Percentiles rank a stretch among this genome's conserved stretches.
These are phyloP conservation scores for Teratosphaeria zuluensis DNA, from an alignment of 2,329 filamentous ascomycete species.

Conservation along the genomic window DNA sequence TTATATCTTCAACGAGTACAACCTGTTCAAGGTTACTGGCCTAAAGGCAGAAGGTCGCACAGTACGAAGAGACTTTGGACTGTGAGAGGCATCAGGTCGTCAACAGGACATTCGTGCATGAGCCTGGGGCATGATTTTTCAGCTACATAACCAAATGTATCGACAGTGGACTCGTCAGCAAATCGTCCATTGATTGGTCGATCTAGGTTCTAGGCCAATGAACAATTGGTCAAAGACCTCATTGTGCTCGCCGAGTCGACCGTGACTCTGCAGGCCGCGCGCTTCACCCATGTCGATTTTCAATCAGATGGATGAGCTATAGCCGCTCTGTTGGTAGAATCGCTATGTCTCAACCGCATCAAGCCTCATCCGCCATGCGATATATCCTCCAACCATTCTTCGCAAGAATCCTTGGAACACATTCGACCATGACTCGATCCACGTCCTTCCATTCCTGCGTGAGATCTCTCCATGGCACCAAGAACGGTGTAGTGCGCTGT, in stretches of 20 bases:
- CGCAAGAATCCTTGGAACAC: slow-evolving; percentile 22
- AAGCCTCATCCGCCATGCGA: slow-evolving; percentile 15
- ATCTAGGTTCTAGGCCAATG: no score
- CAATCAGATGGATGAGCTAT: background rate
- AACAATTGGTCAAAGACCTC: no score
- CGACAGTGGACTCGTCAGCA: no score
- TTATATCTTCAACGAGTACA: slow-evolving; percentile 24
- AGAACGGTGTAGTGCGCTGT: slow-evolving; percentile 25
- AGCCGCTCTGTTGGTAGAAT: no score
- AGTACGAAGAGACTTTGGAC: slow-evolving; percentile 23
- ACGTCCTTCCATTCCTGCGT: slow-evolving; percentile 27
- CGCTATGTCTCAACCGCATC: background rate
- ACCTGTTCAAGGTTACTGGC: slow-evolving; percentile 22
- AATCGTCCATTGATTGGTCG: no score
- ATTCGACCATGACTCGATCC: slow-evolving; percentile 28
- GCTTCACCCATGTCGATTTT: background rate
- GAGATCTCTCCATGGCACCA: slow-evolving; percentile 27
- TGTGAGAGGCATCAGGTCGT: slow-evolving; percentile 1
- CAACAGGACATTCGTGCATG: background rate
- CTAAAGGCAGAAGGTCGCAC: slow-evolving; percentile 24
- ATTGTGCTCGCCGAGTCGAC: no score
- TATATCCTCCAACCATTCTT: slow-evolving; percentile 26
- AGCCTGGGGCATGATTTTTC: no score
- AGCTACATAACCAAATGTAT: no score
- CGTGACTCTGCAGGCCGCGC: no score